Conservation (phyloP, 345 rosid genomes). For the Brassica rapa region DNA sequence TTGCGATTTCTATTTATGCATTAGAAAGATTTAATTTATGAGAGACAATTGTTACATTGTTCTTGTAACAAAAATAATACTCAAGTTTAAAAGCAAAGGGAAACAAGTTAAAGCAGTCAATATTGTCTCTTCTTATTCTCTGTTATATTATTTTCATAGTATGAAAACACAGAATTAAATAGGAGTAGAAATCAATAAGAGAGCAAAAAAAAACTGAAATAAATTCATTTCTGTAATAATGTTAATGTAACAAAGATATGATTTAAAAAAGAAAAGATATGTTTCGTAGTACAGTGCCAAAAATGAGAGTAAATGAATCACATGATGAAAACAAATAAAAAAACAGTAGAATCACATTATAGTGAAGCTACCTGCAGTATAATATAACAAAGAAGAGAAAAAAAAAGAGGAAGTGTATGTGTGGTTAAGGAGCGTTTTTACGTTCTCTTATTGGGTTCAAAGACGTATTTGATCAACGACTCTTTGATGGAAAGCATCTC, state of each 20-base stretch:
- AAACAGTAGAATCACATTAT: slow-evolving; percentile 18
- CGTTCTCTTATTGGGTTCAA: slow-evolving; percentile 72
- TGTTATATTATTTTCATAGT: neutral
- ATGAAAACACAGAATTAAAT: neutral
- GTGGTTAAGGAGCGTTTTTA: slow-evolving; percentile 5
- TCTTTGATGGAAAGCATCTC: slow-evolving; percentile 79
- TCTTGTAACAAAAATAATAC: slow-evolving; percentile 24
- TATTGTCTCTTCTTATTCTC: neutral
- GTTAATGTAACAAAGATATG: slow-evolving; percentile 18
- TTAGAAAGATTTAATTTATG: slow-evolving; percentile 21
- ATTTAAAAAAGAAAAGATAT: neutral
- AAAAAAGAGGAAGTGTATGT: neutral
- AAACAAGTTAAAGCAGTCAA: slow-evolving; percentile 3
- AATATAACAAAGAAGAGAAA: slow-evolving; percentile 20
- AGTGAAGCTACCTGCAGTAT: slow-evolving; percentile 15
- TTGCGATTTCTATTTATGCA: slow-evolving; percentile 28
- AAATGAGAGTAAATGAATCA: slow-evolving; percentile 12
- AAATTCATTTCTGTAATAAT: slow-evolving; percentile 8
- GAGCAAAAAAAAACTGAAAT: neutral
- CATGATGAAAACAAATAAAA: slow-evolving; percentile 17
- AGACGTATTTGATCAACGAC: slow-evolving; percentile 74
- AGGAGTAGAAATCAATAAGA: neutral
- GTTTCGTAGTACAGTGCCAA: slow-evolving; percentile 17
- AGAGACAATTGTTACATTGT: neutral
- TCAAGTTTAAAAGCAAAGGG: slow-evolving; percentile 21